phyloP scores from a whole-genome alignment of 2,329 filamentous ascomycete genomes.

The Simplicillium sp. region DNA sequence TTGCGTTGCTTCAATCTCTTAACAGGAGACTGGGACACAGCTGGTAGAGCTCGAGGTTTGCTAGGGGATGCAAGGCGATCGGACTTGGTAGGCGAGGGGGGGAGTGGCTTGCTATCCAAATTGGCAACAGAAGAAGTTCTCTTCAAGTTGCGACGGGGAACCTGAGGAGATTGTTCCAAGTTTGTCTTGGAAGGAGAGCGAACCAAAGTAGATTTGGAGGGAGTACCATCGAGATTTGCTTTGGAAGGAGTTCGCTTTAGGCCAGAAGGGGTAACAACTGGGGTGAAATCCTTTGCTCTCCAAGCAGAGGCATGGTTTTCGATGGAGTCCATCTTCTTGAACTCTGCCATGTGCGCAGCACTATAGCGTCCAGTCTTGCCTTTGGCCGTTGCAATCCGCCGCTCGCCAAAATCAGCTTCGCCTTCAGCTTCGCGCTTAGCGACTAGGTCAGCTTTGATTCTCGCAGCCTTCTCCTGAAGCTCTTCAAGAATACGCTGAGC shows the following conservation, averaged over 20 bases:
- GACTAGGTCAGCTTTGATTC: constrained; percentile 59
- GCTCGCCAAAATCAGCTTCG: constrained; percentile 31
- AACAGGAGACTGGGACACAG: constrained; percentile 28
- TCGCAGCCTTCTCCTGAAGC: constrained; percentile 61
- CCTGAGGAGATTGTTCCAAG: constrained; percentile 40
- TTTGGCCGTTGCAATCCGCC: constrained; percentile 73
- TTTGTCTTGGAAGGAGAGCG: constrained; percentile 49
- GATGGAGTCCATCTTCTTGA: constrained; percentile 98
- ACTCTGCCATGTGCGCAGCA: constrained; percentile 75
- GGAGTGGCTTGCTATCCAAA: constrained; percentile 14
- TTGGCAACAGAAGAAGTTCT: constrained; percentile 21
- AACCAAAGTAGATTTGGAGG: constrained; percentile 35
- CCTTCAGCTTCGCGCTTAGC: constrained; percentile 50
- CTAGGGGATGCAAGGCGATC: constrained; percentile 10
- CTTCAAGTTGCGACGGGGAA: constrained; percentile 15
- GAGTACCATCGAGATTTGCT: constrained; percentile 27
- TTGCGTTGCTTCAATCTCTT: constrained; percentile 65
- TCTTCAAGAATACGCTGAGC: constrained; percentile 54
- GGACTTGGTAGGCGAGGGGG: constrained; percentile 16
- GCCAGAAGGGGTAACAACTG: constrained; percentile 21
- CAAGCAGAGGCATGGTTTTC: constrained; percentile 75
- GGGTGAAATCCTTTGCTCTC: constrained; percentile 48
- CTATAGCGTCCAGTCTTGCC: constrained; percentile 73
- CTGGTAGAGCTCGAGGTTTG: constrained; percentile 10
- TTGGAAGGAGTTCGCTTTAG: constrained; percentile 35